Conservation (phyloP, 805 yeast genomes). For the Metschnikowia aberdeeniae region DNA sequence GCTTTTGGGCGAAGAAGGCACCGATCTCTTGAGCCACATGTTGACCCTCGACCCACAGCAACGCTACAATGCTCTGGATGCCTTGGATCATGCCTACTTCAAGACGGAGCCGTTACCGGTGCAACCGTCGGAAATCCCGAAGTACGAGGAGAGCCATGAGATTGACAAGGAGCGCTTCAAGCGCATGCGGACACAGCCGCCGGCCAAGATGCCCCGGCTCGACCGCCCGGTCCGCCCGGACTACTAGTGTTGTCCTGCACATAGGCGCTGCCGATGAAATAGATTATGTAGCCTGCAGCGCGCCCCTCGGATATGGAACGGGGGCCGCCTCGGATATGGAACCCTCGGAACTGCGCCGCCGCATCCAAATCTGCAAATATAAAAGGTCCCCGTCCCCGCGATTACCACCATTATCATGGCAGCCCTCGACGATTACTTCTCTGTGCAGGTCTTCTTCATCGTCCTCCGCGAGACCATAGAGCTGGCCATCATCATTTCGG, state of each 20-base stretch:
- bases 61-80: slow-evolving; percentile 77
- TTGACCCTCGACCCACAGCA: slow-evolving; percentile 65
- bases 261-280: neutral
- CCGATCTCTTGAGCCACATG: slow-evolving; percentile 56
- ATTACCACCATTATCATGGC: slow-evolving; percentile 5
- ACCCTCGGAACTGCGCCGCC: neutral
- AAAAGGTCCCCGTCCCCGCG: neutral
- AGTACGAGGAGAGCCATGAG: slow-evolving; percentile 85
- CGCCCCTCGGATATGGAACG: too few species aligned
- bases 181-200: slow-evolving; percentile 29
- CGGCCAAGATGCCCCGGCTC: slow-evolving; percentile 6
- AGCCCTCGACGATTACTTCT: slow-evolving; percentile 15
- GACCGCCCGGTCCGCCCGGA: slow-evolving; percentile 3
- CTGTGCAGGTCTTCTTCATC: slow-evolving; percentile 20
- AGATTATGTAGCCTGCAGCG: too few species aligned
- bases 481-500: slow-evolving; percentile 21
- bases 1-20: slow-evolving; percentile 42
- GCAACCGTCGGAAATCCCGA: slow-evolving; percentile 50
- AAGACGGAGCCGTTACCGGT: slow-evolving; percentile 62
- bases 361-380: neutral
- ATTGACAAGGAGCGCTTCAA: slow-evolving; percentile 63
- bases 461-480: slow-evolving; percentile 19
- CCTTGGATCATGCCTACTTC: slow-evolving; percentile 69
- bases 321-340: too few species aligned
- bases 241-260: slow-evolving; percentile 2